Evolutionary conservation across 768 basidiomycete genomes (phyloP).

Genomic region (Termitomyces sp.): DNA sequence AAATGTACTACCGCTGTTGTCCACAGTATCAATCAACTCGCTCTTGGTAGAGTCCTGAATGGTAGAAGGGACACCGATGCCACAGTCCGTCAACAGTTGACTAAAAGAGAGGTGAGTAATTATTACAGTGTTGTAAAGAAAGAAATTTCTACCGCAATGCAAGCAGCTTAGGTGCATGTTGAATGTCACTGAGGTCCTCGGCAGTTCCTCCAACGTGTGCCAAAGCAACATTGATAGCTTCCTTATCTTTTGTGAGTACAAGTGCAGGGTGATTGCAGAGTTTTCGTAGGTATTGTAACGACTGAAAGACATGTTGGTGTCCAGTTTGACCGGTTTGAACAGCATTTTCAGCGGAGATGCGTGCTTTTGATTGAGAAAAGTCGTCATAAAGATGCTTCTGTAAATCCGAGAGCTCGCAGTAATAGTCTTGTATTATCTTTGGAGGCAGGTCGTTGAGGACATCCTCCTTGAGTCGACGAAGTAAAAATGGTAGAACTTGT

Average conservation of each 20-base stretch:
- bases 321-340: slow-evolving; percentile 41
- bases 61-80: slow-evolving; percentile 63
- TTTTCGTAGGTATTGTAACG: slow-evolving; percentile 93
- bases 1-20: slow-evolving; percentile 53
- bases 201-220: slow-evolving; percentile 44
- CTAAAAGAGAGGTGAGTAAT: slow-evolving; percentile 32
- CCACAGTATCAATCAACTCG: slow-evolving; percentile 56
- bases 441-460: slow-evolving; percentile 94
- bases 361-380: slow-evolving; percentile 77
- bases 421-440: slow-evolving; percentile 99
- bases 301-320: slow-evolving; percentile 93
- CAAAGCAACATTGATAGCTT: slow-evolving; percentile 53
- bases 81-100: slow-evolving; percentile 91
- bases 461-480: slow-evolving; percentile 95
- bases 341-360: slow-evolving; percentile 54
- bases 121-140: background rate
- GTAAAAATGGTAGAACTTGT: slow-evolving; percentile 96
- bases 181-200: slow-evolving; percentile 63
- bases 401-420: slow-evolving; percentile 92
- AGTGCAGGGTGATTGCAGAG: slow-evolving; percentile 96
- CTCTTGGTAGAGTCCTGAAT: slow-evolving; percentile 56
- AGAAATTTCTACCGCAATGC: slow-evolving; percentile 64
- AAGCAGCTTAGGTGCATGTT: slow-evolving; percentile 89
- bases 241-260: slow-evolving; percentile 71
- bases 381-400: slow-evolving; percentile 95